phyloP scores from a whole-genome alignment of 306 rosid genomes.

The Purshia tridentata region DNA sequence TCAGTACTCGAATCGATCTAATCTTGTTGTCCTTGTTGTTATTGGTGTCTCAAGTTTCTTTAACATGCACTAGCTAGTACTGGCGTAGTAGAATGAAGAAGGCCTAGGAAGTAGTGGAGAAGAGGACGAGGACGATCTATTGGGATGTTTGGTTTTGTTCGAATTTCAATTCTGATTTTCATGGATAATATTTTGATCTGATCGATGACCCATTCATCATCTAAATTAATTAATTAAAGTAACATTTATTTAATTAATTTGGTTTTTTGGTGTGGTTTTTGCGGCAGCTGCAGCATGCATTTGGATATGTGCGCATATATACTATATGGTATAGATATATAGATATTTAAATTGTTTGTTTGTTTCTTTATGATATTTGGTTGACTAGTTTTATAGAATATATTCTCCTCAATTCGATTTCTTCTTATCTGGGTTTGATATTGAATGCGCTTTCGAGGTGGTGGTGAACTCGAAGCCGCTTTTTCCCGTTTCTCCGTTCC shows the following conservation, averaged over 20 bases:
- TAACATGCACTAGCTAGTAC: conserved; percentile 27
- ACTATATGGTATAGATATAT: neutral
- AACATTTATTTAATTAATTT: conserved; percentile 23
- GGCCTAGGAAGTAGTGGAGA: conserved; percentile 22
- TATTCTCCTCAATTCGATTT: neutral
- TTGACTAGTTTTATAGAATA: conserved; percentile 31
- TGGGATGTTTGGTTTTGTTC: conserved; percentile 37
- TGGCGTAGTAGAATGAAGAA: conserved; percentile 22
- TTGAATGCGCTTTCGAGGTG: conserved; percentile 54
- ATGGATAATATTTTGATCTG: conserved; percentile 26
- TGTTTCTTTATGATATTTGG: conserved; percentile 7
- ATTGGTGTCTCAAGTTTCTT: conserved; percentile 11
- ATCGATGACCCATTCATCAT: conserved; percentile 25
- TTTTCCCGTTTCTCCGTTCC: conserved; percentile 68
- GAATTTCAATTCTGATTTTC: conserved; percentile 50
- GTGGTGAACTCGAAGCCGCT: conserved; percentile 74
- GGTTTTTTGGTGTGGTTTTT: neutral
- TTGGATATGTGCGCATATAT: conserved; percentile 31
- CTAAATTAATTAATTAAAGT: neutral
- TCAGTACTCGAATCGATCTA: conserved; percentile 12
- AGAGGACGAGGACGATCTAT: conserved; percentile 23
- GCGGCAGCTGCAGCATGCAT: conserved; percentile 23
- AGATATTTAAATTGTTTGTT: neutral
- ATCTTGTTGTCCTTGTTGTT: conserved; percentile 19
- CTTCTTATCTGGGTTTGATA: conserved; percentile 35